Base-by-base conservation (phyloP, 805 yeast species). In the Lipomyces sp. region DNA sequence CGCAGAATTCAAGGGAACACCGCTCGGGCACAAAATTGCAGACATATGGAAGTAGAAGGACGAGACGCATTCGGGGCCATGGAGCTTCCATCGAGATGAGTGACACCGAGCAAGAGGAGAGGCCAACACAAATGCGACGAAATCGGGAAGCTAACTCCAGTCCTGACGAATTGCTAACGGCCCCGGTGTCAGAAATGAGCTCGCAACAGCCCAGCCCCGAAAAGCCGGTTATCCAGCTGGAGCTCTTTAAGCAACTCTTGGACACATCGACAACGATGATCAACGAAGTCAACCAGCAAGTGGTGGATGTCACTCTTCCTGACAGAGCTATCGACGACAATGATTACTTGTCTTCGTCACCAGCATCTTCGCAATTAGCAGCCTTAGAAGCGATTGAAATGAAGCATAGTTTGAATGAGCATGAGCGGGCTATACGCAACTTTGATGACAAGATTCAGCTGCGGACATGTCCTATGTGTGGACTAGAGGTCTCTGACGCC, bases 391-490 rank as follows among this genome's bases (percentile, higher is more conserved):
- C 33, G 13, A 32, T 30, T 33, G 56, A 53, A 30, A 53, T 53
- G 56, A 53, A 32, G 48, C 10, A 42, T n/a, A 5, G 48, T 53
- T 8, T 18, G 33, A 33, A 53, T 30, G 56, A 53, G 24, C 56
- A 33, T 15, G 35, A 33, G 35, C 18, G 7, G 15, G 24, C 33
- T 8, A 6, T 33, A 18, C 35, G 35, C 15, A 30, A 42, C n/a
- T 30, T 63, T 7, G 58, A 60, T 6, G 51, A 37, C 45, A 53
- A 60, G 54, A 29, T 35, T 15, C 58, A 60, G 18, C 63, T 67
- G 10, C 33, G 42, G 18, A 55, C 53, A 34, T 67, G 70, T 30
- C 70, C 70, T 10, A n/a, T 67, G 18, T 67, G 70, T 18, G 57
- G 59, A 24, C 15, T 34, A 7, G 53, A 42, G 18, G 54, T 67